phyloP scores from a whole-genome alignment of 352 stramenopile species.

The Blastocystis sp. region DNA sequence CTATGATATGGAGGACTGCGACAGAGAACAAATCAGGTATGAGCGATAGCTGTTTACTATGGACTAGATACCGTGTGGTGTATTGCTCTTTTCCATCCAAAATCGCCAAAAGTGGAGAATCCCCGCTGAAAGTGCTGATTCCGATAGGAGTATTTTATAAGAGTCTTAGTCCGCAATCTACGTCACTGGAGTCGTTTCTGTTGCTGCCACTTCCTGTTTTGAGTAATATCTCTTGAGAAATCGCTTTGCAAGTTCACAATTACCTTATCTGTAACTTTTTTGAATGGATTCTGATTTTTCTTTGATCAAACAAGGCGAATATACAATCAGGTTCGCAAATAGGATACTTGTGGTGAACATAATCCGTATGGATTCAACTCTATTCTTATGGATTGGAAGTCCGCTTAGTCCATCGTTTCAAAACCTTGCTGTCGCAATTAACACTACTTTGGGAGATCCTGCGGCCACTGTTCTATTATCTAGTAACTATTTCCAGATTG shows the following conservation, averaged over 20 bases:
- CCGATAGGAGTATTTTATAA: neutral
- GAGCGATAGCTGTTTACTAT: neutral
- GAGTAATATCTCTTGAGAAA: too few relatives aligned
- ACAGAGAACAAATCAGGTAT: neutral
- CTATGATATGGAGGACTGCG: too few relatives aligned
- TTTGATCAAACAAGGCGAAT: slow-evolving; percentile 53
- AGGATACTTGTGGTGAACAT: neutral
- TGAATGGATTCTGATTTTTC: neutral
- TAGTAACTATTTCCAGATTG: neutral
- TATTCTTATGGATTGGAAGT: slow-evolving; percentile 31
- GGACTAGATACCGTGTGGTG: neutral
- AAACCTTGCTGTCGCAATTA: neutral
- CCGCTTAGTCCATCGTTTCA: neutral
- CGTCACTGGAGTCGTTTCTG: neutral
- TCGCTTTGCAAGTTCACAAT: neutral
- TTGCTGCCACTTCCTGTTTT: too few relatives aligned
- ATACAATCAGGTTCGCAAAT: slow-evolving; percentile 10
- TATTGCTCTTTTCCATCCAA: neutral
- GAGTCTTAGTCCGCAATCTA: neutral
- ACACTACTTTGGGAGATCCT: neutral
- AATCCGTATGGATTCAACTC: slow-evolving; percentile 1
- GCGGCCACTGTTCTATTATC: neutral
- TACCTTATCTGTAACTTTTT: neutral
- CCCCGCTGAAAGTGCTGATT: neutral
- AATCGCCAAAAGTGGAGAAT: neutral